phyloP scores from a whole-genome alignment of 1,139 yeast genomes.

The Wickerhamiella infanticola region DNA sequence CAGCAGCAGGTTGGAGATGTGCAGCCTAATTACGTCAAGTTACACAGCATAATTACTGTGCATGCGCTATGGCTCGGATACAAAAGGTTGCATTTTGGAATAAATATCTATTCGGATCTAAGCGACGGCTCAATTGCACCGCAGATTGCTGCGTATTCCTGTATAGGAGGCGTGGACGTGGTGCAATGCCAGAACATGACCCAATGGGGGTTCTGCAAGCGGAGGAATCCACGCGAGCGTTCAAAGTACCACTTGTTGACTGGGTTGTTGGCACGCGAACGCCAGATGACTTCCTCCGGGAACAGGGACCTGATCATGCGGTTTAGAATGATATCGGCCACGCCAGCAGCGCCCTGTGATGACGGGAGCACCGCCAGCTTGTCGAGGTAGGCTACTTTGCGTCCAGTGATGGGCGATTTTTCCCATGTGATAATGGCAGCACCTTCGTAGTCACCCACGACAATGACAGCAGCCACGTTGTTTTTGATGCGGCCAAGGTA shows the following conservation, averaged over 20 bases:
- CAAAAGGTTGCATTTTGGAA: too few species aligned
- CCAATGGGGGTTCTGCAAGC: slow-evolving; percentile 43
- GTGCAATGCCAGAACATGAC: slow-evolving; percentile 54
- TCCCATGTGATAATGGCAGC: slow-evolving; percentile 87
- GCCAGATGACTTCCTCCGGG: slow-evolving; percentile 70
- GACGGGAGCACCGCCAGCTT: slow-evolving; percentile 78
- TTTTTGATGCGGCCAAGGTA: slow-evolving; percentile 53
- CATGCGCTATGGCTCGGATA: background rate
- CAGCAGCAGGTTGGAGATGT: background rate
- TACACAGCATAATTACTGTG: background rate
- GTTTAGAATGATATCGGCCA: slow-evolving; percentile 86
- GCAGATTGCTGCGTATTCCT: slow-evolving; percentile 30
- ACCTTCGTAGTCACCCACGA: slow-evolving; percentile 92
- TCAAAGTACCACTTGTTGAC: slow-evolving; percentile 97
- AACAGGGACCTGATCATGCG: slow-evolving; percentile 49
- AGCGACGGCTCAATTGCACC: slow-evolving; percentile 30
- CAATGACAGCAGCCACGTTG: slow-evolving; percentile 55
- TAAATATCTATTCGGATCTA: background rate
- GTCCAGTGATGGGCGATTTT: slow-evolving; percentile 13
- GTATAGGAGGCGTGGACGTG: slow-evolving; percentile 22
- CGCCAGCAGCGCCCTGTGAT: slow-evolving; percentile 81
- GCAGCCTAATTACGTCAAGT: background rate
- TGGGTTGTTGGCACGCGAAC: slow-evolving; percentile 72
- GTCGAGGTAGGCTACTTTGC: slow-evolving; percentile 56
- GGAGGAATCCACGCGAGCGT: slow-evolving; percentile 59